A percentile compares a stretch with the other conserved stretches of the same genome.
Evolutionary conservation across 1,284 basidiomycete genomes (phyloP).

Genomic region (Gomphus bonarii): DNA sequence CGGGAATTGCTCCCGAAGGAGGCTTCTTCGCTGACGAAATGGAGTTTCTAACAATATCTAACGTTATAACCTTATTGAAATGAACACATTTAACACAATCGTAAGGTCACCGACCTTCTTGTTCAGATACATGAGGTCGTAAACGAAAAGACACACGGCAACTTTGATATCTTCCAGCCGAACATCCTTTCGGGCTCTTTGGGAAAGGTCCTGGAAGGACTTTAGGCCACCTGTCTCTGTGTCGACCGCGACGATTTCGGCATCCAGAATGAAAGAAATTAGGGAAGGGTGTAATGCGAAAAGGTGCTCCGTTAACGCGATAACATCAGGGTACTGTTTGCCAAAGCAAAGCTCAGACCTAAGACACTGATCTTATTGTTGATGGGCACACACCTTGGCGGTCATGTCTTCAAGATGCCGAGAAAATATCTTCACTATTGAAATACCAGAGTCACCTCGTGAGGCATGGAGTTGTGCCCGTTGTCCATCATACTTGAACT

Average conservation of each 20-base stretch:
- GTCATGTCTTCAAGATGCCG: conserved; percentile 92
- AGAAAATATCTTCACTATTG: conserved; percentile 69
- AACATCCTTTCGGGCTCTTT: conserved; percentile 82
- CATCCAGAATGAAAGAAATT: conserved; percentile 74
- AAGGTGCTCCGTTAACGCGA: conserved; percentile 42
- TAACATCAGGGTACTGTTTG: conserved; percentile 78
- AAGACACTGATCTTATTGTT: conserved; percentile 8
- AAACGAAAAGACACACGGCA: conserved; percentile 78
- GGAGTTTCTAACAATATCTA: conserved; percentile 63
- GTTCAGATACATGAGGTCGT: conserved; percentile 87
- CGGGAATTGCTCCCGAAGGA: conserved; percentile 53
- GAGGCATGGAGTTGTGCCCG: conserved; percentile 75
- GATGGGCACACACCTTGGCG: conserved; percentile 47
- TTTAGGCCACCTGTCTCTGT: conserved; percentile 52
- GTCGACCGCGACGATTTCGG: conserved; percentile 77
- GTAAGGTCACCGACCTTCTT: conserved; percentile 38
- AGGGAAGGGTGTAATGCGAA: conserved; percentile 34
- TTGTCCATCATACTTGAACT: conserved; percentile 85
- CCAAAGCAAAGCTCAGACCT: conserved; percentile 14
- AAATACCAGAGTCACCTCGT: conserved; percentile 30
- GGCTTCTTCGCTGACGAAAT: conserved; percentile 62
- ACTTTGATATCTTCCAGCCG: conserved; percentile 71
- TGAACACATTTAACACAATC: not conserved
- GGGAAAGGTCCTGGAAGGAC: conserved; percentile 82
- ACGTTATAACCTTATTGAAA: not conserved